These are phyloP conservation scores for Talaromyces sp. DNA, from an alignment of 2,329 filamentous ascomycete genomes.

Conservation along the genomic window DNA sequence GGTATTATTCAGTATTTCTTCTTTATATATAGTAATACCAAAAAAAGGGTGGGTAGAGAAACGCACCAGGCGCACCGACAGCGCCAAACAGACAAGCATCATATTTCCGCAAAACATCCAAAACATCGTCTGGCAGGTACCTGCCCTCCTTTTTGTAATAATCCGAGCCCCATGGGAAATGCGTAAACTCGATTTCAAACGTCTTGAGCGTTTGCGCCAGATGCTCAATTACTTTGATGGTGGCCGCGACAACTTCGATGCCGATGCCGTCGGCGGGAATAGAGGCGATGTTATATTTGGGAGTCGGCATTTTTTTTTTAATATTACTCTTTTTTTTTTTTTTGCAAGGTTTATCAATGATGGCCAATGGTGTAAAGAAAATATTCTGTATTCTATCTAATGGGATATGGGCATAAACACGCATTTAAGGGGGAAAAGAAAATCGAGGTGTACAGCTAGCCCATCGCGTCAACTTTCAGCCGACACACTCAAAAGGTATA, in stretches of 20 bases:
- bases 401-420: not conserved
- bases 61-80: slow-evolving; percentile 55
- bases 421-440: not conserved
- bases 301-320: not conserved
- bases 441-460: not conserved
- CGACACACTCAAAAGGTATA: not conserved
- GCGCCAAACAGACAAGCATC: slow-evolving; percentile 67
- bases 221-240: slow-evolving; percentile 44
- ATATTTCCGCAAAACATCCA: slow-evolving; percentile 54
- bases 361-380: not conserved
- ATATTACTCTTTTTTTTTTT: not conserved
- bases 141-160: slow-evolving; percentile 60
- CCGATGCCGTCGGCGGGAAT: slow-evolving; percentile 64
- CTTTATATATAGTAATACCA: not conserved
- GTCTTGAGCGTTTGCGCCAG: slow-evolving; percentile 40
- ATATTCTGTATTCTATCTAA: not conserved
- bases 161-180: slow-evolving; percentile 24
- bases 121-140: slow-evolving; percentile 59
- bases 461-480: not conserved
- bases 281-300: slow-evolving; percentile 51
- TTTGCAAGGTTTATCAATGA: not conserved
- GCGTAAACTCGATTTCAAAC: slow-evolving; percentile 46
- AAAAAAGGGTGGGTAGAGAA: not conserved
- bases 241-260: slow-evolving; percentile 57
- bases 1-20: slow-evolving; percentile 2